Conservation (phyloP, 352 stramenopile species). For the Phytophthora brassicae region DNA sequence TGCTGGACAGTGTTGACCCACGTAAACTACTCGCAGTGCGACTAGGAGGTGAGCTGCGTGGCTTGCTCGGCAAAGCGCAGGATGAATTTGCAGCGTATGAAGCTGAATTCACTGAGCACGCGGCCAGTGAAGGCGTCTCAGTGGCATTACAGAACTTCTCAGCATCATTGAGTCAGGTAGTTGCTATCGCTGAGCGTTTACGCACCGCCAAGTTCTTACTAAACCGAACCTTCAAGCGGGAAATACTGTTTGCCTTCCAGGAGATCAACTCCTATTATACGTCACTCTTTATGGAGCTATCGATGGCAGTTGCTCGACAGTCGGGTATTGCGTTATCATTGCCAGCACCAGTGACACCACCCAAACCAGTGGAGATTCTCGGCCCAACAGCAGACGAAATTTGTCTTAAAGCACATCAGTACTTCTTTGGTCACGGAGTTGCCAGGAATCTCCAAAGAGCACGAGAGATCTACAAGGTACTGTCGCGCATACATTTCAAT, state of each 20-base stretch:
- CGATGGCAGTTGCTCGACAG: slow-evolving; percentile 61
- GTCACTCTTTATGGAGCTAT: slow-evolving; percentile 82
- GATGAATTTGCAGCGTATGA: slow-evolving; percentile 78
- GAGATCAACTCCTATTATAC: slow-evolving; percentile 88
- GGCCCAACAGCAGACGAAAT: slow-evolving; percentile 28
- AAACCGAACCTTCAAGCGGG: slow-evolving; percentile 76
- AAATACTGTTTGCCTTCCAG: slow-evolving; percentile 80
- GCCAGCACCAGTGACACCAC: slow-evolving; percentile 35
- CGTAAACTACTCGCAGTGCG: slow-evolving; percentile 65
- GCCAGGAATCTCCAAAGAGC: slow-evolving; percentile 42
- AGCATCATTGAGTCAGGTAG: slow-evolving; percentile 59
- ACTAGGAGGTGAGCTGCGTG: slow-evolving; percentile 70
- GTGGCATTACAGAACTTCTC: slow-evolving; percentile 81
- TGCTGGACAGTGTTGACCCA: slow-evolving; percentile 62
- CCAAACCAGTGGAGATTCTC: slow-evolving; percentile 12
- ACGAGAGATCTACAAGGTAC: slow-evolving; percentile 58
- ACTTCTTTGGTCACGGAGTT: slow-evolving; percentile 64
- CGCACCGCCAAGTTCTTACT: slow-evolving; percentile 69
- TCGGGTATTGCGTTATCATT: slow-evolving; percentile 54
- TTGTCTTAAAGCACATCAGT: slow-evolving; percentile 62
- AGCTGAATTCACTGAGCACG: slow-evolving; percentile 57
- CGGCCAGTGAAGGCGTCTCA: slow-evolving; percentile 47
- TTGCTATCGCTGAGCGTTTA: slow-evolving; percentile 53
- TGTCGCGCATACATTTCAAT: background rate
- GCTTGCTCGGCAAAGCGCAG: slow-evolving; percentile 74